phyloP scores from a whole-genome alignment of 164 flowering plant species.

The Stephania japonica region DNA sequence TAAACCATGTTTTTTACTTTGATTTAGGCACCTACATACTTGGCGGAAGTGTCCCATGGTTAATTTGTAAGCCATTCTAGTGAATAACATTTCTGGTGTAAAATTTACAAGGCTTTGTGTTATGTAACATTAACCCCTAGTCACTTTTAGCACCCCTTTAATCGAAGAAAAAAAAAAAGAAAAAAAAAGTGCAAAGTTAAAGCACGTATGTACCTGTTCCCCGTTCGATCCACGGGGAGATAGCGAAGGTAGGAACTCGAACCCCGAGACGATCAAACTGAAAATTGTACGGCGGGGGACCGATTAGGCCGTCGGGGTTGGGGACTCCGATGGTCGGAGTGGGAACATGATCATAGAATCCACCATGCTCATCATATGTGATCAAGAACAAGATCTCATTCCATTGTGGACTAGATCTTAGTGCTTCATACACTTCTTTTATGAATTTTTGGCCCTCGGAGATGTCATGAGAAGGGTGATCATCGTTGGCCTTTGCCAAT shows the following conservation, averaged over 20 bases:
- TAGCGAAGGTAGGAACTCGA: slow-evolving; percentile 58
- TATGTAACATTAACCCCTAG: too few relatives aligned
- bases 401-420: slow-evolving; percentile 36
- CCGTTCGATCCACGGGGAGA: slow-evolving; percentile 79
- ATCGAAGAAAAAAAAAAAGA: too few relatives aligned
- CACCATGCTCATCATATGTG: slow-evolving; percentile 35
- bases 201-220: slow-evolving; percentile 47
- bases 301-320: slow-evolving; percentile 55
- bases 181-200: too few relatives aligned
- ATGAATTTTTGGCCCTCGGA: slow-evolving; percentile 30
- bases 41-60: too few relatives aligned
- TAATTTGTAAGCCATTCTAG: too few relatives aligned
- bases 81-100: too few relatives aligned
- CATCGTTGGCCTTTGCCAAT: slow-evolving; percentile 26
- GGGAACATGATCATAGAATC: slow-evolving; percentile 64
- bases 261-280: slow-evolving; percentile 70
- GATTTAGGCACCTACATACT: too few relatives aligned
- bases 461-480: slow-evolving; percentile 35
- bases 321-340: slow-evolving; percentile 65
- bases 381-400: slow-evolving; percentile 29
- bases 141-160: too few relatives aligned
- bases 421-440: slow-evolving; percentile 30
- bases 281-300: slow-evolving; percentile 58
- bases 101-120: too few relatives aligned
- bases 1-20: too few relatives aligned